Conservation (phyloP, 176 grass and related monocot species). For the Cenchrus fungigraminus region DNA sequence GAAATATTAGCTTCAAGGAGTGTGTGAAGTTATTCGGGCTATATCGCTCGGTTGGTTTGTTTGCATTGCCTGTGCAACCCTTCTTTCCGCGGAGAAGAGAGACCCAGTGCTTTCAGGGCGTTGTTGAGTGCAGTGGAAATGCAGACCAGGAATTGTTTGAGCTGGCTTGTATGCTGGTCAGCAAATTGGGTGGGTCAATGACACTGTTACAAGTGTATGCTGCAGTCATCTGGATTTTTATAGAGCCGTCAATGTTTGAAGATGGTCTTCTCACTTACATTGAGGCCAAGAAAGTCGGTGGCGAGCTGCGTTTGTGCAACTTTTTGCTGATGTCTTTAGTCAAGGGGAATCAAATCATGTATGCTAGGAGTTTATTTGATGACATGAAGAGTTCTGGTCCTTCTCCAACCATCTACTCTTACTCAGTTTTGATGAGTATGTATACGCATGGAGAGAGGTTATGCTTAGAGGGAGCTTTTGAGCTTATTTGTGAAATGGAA, state of each 20-base stretch:
- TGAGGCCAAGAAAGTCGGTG: slow-evolving; percentile 53
- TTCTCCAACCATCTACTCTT: slow-evolving; percentile 57
- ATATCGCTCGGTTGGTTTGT: slow-evolving; percentile 46
- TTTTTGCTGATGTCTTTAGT: slow-evolving; percentile 64
- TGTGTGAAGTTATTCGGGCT: slow-evolving; percentile 50
- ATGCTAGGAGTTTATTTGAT: slow-evolving; percentile 56
- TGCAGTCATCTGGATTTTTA: slow-evolving; percentile 41
- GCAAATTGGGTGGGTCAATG: slow-evolving; percentile 40
- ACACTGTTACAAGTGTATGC: slow-evolving; percentile 59
- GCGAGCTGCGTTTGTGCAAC: slow-evolving; percentile 54
- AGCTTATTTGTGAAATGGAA: slow-evolving; percentile 60
- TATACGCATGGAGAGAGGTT: slow-evolving; percentile 49
- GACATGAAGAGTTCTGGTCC: slow-evolving; percentile 56
- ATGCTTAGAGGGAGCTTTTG: slow-evolving; percentile 52
- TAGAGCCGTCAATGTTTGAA: slow-evolving; percentile 50
- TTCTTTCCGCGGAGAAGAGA: slow-evolving; percentile 41
- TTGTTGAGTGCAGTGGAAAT: slow-evolving; percentile 51
- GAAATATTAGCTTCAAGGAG: slow-evolving; percentile 58
- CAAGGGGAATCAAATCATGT: slow-evolving; percentile 37
- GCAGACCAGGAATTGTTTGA: slow-evolving; percentile 41
- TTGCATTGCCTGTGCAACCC: slow-evolving; percentile 49
- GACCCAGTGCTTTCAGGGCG: slow-evolving; percentile 44
- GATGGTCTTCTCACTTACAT: slow-evolving; percentile 57
- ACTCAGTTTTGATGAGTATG: slow-evolving; percentile 55
- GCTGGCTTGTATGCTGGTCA: slow-evolving; percentile 41